Percentiles rank a stretch among this genome's conserved stretches.
Conservation (phyloP, 192 early-diverging fungal genomes). For the Coemansia sp. region DNA sequence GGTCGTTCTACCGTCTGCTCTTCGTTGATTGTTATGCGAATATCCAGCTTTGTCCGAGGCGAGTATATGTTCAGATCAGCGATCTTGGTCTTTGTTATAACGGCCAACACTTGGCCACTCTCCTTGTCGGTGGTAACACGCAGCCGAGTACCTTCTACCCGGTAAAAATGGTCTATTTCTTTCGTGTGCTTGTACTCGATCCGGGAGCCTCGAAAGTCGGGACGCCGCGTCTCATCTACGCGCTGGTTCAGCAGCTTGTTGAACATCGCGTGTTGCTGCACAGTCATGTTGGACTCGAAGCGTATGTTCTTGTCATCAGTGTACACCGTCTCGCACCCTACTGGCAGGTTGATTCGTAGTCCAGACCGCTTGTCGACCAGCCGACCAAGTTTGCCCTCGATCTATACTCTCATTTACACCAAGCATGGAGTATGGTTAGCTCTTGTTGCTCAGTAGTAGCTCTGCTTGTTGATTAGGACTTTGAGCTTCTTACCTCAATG, state of each 20-base stretch:
- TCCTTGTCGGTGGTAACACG: conserved; percentile 71
- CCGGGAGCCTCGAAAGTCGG: conserved; percentile 56
- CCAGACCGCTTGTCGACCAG: conserved; percentile 69
- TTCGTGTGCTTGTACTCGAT: conserved; percentile 73
- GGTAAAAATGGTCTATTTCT: conserved; percentile 73
- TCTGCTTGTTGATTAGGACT: not conserved
- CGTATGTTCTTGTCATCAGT: conserved; percentile 42
- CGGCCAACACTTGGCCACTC: conserved; percentile 58
- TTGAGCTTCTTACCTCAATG: conserved; percentile 16
- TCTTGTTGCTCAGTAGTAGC: not conserved
- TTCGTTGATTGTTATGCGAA: conserved; percentile 81
- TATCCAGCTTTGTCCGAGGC: conserved; percentile 79
- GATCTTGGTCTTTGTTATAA: conserved; percentile 75
- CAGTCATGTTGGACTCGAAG: conserved; percentile 87
- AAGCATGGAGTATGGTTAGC: not conserved
- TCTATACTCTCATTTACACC: conserved; percentile 41
- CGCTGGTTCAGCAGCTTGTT: conserved; percentile 80
- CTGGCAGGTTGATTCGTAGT: conserved; percentile 64
- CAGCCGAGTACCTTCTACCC: conserved; percentile 46
- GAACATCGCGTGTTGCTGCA: conserved; percentile 82
- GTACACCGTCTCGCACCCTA: conserved; percentile 63
- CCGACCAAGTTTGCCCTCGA: conserved; percentile 91
- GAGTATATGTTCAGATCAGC: conserved; percentile 86
- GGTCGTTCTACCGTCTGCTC: conserved; percentile 58
- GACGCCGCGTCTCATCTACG: conserved; percentile 58